Evolutionary conservation across 1,284 basidiomycete species (phyloP).

Genomic region (Coriolopsis trogii): DNA sequence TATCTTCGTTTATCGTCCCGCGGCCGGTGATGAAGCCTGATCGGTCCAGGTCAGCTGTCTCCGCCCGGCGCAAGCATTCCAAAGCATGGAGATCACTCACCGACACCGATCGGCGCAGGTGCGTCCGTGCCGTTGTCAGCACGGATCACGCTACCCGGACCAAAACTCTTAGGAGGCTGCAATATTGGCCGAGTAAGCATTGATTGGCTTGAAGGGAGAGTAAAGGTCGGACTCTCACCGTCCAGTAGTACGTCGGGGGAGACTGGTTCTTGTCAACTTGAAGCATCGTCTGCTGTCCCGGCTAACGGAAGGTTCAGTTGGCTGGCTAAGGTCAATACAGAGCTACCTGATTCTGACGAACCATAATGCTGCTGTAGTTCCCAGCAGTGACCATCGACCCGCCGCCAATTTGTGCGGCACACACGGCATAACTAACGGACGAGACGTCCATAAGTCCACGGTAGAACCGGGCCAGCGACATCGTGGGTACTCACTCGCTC

Average conservation of each 20-base stretch:
- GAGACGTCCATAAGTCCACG: neutral
- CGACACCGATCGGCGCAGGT: neutral
- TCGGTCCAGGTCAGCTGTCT: neutral
- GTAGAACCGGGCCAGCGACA: neutral
- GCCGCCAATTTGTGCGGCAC: constrained; percentile 1
- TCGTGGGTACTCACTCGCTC: neutral
- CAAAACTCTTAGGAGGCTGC: neutral
- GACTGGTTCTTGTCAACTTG: neutral
- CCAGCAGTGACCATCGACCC: neutral
- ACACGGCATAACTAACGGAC: too few species aligned
- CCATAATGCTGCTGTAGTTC: constrained; percentile 4
- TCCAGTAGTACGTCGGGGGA: constrained; percentile 3
- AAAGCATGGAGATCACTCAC: neutral
- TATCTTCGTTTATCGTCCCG: constrained; percentile 2
- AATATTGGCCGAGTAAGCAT: neutral
- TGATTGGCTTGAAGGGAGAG: neutral
- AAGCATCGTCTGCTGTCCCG: neutral
- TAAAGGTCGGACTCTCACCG: neutral
- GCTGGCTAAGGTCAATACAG: too few species aligned
- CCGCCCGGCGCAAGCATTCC: neutral
- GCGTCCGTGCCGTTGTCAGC: constrained; percentile 1
- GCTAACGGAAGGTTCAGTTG: neutral
- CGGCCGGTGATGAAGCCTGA: constrained; percentile 13
- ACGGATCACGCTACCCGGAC: neutral
- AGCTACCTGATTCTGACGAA: neutral